Evolutionary conservation across 805 yeast genomes (phyloP).

Genomic region (Pichia ethanolica): DNA sequence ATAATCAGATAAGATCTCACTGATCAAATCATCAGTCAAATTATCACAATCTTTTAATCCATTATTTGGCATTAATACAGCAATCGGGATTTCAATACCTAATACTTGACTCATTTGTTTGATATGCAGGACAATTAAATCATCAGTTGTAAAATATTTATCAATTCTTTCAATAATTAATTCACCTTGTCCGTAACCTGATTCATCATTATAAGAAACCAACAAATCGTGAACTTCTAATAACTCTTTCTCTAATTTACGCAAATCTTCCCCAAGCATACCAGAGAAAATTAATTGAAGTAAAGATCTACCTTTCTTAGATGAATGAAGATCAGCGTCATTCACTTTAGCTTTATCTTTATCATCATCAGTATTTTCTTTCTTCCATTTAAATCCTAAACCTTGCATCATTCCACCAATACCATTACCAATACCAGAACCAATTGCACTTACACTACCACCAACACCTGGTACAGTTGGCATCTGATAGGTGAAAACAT

Average conservation of each 20-base stretch:
- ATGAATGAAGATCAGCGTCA: not conserved
- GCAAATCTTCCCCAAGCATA: slow-evolving; percentile 67
- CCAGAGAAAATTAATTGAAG: slow-evolving; percentile 70
- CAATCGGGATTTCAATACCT: slow-evolving; percentile 9
- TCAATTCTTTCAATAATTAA: slow-evolving; percentile 21
- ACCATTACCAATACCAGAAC: slow-evolving; percentile 6
- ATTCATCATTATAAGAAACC: not conserved
- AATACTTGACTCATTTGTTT: slow-evolving; percentile 23
- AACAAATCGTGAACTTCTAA: slow-evolving; percentile 3
- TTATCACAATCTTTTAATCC: slow-evolving; percentile 7
- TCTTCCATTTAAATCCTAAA: slow-evolving; percentile 3
- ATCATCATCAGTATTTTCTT: not conserved
- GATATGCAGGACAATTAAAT: slow-evolving; percentile 22
- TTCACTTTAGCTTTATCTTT: not conserved
- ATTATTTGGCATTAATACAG: slow-evolving; percentile 9
- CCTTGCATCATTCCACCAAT: slow-evolving; percentile 10
- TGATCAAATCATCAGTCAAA: not conserved
- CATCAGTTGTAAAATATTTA: slow-evolving; percentile 22
- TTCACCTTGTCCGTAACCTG: not conserved
- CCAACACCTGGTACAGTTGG: slow-evolving; percentile 36
- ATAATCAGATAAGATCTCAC: slow-evolving; percentile 7
- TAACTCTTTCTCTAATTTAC: slow-evolving; percentile 47
- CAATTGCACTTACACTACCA: slow-evolving; percentile 4
- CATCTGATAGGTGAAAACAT: slow-evolving; percentile 75
- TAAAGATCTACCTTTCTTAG: slow-evolving; percentile 38